Evolutionary conservation across 139 green algal genomes (phyloP), one percentile per base, ranked within the genome.

Genomic region (Haematococcus sp.): DNA sequence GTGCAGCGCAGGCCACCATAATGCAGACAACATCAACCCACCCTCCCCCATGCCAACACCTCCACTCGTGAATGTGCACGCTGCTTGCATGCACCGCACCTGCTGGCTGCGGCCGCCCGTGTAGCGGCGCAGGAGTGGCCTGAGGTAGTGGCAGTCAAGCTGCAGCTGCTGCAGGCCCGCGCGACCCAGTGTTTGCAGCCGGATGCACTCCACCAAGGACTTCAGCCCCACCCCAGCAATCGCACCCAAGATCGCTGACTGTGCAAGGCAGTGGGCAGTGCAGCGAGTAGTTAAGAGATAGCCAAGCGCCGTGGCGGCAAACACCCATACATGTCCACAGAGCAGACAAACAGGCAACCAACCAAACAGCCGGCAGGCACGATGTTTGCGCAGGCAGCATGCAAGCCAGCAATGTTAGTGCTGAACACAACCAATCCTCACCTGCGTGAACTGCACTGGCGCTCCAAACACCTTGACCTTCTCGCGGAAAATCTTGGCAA

Each of bases 101-200:
- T 72, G 66, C 66, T 72, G 66, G 23, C 22, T 71, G 1, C 69
- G 32, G 2, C 80, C 49, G 28, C 70, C 74, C 58, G 86, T 73
- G 55, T 75, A 83, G 31, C 80, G 72, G 33, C 78, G 75, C 64
- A 96, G 80, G 49, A 70, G 59, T 0, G 82, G 86, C 1, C 87
- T 71, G 58, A 97, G 73, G 81, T 88, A 93, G 63, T 90, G 81
- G 31, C 86, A 83, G 76, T 97, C 92, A 49, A 96, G 76, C 77
- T 96, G 92, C 52, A 96, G 72, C 85, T 96, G 91, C 85, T 94
- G 90, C 72, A 95, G 79, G 11, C 82, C 90, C 0, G 81, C 78
- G 11, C 87, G 74, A 33, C 79, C 76, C 51, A 90, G 71, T 23
- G 78, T 83, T 76, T 90, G 80, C 56, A 88, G 78, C 40, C 88